phyloP scores from a whole-genome alignment of 2,329 filamentous ascomycete genomes.

The Claviceps monticola region DNA sequence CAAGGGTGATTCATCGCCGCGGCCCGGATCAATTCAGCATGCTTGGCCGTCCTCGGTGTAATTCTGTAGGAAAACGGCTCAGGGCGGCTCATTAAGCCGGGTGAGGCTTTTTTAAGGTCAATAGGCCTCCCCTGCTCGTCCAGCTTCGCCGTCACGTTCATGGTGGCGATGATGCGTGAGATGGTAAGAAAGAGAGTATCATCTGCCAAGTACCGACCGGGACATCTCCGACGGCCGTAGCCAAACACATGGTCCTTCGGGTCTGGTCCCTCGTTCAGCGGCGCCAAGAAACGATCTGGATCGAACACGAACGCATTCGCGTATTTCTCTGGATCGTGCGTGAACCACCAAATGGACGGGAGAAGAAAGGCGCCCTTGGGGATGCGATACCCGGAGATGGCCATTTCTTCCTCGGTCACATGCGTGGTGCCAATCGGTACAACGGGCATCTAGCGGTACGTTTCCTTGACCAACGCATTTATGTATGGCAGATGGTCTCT shows the following conservation, averaged over 20 bases:
- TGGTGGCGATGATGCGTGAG: slow-evolving; percentile 30
- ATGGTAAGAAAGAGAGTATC: slow-evolving; percentile 18
- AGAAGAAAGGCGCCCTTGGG: slow-evolving; percentile 16
- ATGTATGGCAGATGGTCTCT: slow-evolving; percentile 29
- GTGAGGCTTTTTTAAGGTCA: slow-evolving; percentile 6
- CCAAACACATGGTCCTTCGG: slow-evolving; percentile 18
- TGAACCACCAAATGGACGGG: slow-evolving; percentile 18
- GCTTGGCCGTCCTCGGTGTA: slow-evolving; percentile 2
- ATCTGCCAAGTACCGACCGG: slow-evolving; percentile 19
- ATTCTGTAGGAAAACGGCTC: not conserved
- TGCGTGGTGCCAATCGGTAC: slow-evolving; percentile 24
- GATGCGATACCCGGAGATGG: slow-evolving; percentile 11
- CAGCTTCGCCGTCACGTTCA: slow-evolving; percentile 19
- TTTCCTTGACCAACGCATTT: slow-evolving; percentile 17
- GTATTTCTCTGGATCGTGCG: slow-evolving; percentile 57
- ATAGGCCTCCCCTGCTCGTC: slow-evolving; percentile 23
- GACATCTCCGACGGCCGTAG: slow-evolving; percentile 23
- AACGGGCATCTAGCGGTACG: slow-evolving; percentile 17
- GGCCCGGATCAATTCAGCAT: slow-evolving; percentile 1
- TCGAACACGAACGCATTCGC: slow-evolving; percentile 22
- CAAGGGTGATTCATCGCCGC: slow-evolving; percentile 4
- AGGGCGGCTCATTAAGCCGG: slow-evolving; percentile 3
- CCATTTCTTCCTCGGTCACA: slow-evolving; percentile 17
- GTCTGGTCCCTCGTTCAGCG: slow-evolving; percentile 14
- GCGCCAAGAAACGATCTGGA: slow-evolving; percentile 18